Percentiles rank a stretch among this genome's conserved stretches.
phyloP scores from a whole-genome alignment of 768 basidiomycete genomes.

The Lactifluus piperatus region DNA sequence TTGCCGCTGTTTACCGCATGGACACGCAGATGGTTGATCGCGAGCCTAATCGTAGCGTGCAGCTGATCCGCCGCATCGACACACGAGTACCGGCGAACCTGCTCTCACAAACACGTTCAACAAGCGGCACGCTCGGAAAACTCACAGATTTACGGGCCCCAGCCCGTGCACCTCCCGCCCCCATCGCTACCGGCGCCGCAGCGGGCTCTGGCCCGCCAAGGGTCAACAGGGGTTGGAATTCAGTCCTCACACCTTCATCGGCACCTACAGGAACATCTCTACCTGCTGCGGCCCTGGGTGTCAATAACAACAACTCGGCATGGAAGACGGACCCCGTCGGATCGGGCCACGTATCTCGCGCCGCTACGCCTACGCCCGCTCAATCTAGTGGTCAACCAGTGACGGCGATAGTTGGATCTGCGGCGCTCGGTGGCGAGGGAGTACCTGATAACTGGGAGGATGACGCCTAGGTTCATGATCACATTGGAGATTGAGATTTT shows the following conservation, averaged over 20 bases:
- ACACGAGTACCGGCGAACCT: conserved; percentile 67
- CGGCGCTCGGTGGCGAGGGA: conserved; percentile 13
- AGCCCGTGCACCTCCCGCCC: conserved; percentile 23
- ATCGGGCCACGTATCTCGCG: not conserved
- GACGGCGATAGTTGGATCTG: not conserved
- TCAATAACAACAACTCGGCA: not conserved
- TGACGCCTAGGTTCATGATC: conserved; percentile 28
- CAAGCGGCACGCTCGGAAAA: conserved; percentile 44
- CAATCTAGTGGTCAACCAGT: not conserved
- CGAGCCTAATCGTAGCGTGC: conserved; percentile 82
- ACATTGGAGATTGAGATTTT: no score
- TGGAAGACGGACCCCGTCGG: not conserved
- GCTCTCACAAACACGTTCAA: conserved; percentile 35
- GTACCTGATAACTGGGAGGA: conserved; percentile 55
- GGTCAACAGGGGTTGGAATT: conserved; percentile 28
- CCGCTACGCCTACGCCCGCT: conserved; percentile 17
- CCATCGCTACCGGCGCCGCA: conserved; percentile 6
- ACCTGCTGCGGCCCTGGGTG: not conserved
- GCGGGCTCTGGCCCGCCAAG: conserved; percentile 4
- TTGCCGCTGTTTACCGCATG: conserved; percentile 74
- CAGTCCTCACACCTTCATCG: conserved; percentile 24
- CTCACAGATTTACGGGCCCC: conserved; percentile 44
- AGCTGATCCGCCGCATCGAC: conserved; percentile 74
- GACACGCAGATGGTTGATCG: conserved; percentile 84
- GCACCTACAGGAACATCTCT: conserved; percentile 8